These are phyloP conservation scores for Circinella umbellata DNA, from an alignment of 371 early-diverging fungal genomes.

Conservation along the genomic window DNA sequence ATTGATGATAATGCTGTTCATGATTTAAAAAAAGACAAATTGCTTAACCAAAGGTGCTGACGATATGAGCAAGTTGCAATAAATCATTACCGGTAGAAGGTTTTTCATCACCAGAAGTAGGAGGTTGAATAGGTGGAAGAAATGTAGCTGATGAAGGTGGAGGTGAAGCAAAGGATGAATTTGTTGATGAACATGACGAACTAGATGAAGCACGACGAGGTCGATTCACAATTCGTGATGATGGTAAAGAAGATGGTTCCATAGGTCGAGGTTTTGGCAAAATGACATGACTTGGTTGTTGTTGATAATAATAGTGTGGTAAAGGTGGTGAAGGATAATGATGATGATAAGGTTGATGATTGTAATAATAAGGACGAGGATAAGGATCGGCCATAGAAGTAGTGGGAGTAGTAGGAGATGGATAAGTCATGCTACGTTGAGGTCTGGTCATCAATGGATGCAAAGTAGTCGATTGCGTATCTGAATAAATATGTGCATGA, in stretches of 20 bases:
- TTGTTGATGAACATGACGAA: constrained; percentile 17
- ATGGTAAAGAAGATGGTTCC: constrained; percentile 15
- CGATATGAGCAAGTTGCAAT: constrained; percentile 32
- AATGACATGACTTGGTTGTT: constrained; percentile 1
- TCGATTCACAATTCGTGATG: neutral
- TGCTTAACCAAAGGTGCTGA: constrained; percentile 34
- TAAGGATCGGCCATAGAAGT: constrained; percentile 12
- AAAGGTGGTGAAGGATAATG: constrained; percentile 5
- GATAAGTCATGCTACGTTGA: constrained; percentile 1
- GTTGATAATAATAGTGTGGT: neutral
- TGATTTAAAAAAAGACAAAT: neutral
- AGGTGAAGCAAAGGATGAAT: constrained; percentile 19
- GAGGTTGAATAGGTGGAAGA: constrained; percentile 17
- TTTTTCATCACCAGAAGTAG: constrained; percentile 15
- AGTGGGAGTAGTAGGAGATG: neutral
- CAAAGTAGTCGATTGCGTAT: constrained; percentile 10
- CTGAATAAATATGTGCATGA: constrained; percentile 23
- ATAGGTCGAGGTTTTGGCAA: constrained; percentile 25
- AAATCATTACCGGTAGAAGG: constrained; percentile 13
- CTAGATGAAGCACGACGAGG: constrained; percentile 23
- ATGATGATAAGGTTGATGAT: neutral
- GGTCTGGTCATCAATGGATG: constrained; percentile 10
- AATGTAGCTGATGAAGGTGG: constrained; percentile 20
- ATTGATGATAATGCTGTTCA: neutral
- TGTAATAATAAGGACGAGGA: constrained; percentile 1